These are phyloP conservation scores for Nemania abortiva DNA, from an alignment of 2,329 filamentous ascomycete genomes.

Conservation along the genomic window DNA sequence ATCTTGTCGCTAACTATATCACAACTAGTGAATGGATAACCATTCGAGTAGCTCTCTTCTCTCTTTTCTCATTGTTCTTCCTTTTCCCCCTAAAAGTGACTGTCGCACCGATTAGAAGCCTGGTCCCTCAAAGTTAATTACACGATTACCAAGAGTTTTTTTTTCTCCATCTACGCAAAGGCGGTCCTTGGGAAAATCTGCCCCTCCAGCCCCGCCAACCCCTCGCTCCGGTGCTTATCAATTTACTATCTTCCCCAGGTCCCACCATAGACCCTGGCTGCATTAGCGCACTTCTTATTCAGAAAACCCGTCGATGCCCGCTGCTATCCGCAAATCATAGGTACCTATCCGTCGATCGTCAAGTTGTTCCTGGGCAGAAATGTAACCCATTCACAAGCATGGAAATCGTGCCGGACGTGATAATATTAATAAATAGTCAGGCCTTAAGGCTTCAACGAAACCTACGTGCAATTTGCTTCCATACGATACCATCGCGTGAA, in stretches of 20 bases:
- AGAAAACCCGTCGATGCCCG: constrained; percentile 26
- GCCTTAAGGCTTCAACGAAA: background rate
- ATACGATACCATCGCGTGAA: background rate
- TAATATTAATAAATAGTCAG: no score
- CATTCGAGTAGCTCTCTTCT: no score
- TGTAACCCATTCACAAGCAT: no score
- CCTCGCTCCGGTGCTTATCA: constrained; percentile 28
- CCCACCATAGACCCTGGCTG: constrained; percentile 10
- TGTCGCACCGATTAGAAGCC: no score
- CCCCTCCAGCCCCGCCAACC: constrained; percentile 15
- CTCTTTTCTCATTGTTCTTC: no score
- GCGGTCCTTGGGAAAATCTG: background rate
- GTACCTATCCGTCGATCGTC: constrained; percentile 1
- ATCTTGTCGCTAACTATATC: no score
- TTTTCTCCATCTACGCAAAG: background rate
- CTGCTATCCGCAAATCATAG: constrained; percentile 34
- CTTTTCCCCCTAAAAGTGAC: no score
- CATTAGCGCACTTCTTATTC: constrained; percentile 23
- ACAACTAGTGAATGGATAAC: no score
- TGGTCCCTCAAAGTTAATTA: no score
- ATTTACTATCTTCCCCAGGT: constrained; percentile 25
- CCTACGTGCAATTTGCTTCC: background rate
- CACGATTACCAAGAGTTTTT: background rate
- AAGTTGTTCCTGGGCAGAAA: no score
- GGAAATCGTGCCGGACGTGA: no score